A percentile compares a stretch with the other conserved stretches of the same genome.
Evolutionary conservation across 805 yeast genomes (phyloP).

Genomic region (Metschnikowia amazonensis): DNA sequence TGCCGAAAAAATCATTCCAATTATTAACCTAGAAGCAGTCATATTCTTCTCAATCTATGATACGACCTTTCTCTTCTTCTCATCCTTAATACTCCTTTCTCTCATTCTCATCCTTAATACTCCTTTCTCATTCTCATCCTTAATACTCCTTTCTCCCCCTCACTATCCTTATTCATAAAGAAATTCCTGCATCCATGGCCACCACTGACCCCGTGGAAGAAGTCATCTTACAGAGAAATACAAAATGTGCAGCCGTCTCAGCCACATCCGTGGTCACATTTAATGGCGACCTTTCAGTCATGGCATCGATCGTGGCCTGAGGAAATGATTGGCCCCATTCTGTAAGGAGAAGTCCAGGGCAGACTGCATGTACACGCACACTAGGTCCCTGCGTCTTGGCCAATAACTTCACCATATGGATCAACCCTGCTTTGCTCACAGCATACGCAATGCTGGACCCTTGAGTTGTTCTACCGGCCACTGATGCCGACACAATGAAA

Average conservation of each 20-base stretch:
- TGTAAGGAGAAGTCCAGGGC: constrained; percentile 23
- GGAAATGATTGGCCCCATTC: constrained; percentile 26
- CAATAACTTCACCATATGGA: constrained; percentile 21
- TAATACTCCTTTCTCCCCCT: too few species aligned
- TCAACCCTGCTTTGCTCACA: constrained; percentile 24
- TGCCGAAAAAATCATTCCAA: too few species aligned
- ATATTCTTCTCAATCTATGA: too few species aligned
- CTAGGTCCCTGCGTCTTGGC: constrained; percentile 22
- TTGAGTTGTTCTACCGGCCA: constrained; percentile 26
- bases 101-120: too few species aligned
- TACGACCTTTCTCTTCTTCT: too few species aligned
- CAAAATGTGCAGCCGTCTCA: constrained; percentile 25
- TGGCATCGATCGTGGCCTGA: constrained; percentile 13
- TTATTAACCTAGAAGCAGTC: too few species aligned
- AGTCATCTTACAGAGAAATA: constrained; percentile 19
- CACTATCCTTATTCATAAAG: too few species aligned
- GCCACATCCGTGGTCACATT: constrained; percentile 21
- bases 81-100: too few species aligned
- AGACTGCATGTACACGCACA: constrained; percentile 16
- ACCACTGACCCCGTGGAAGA: constrained; percentile 26
- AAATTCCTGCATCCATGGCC: constrained; percentile 22
- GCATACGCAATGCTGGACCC: constrained; percentile 35
- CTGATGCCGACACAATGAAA: constrained; percentile 25
- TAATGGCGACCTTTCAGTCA: constrained; percentile 19
- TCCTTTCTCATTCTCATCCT: too few species aligned